A percentile compares a stretch with the other conserved stretches of the same genome.
These are phyloP conservation scores for Penicillium angulare DNA, from an alignment of 495 filamentous ascomycete genomes.

Conservation along the genomic window DNA sequence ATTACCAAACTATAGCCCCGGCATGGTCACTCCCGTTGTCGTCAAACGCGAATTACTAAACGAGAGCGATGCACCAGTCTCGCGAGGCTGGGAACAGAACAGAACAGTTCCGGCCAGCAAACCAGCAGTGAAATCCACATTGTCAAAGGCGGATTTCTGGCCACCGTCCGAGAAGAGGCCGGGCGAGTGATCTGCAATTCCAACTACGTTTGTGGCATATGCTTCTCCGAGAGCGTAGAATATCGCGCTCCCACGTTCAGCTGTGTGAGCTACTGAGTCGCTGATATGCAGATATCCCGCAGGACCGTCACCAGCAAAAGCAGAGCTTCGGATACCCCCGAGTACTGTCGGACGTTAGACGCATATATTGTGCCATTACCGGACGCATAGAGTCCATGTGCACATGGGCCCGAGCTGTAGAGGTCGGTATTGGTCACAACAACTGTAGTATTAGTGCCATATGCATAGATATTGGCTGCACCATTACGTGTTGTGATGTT, in stretches of 20 bases:
- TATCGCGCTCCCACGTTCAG: slow-evolving; percentile 12
- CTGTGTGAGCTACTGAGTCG: slow-evolving; percentile 13
- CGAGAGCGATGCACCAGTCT: not conserved
- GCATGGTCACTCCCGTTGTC: not conserved
- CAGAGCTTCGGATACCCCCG: slow-evolving; percentile 7
- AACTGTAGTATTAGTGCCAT: slow-evolving; percentile 6
- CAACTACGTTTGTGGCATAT: slow-evolving; percentile 4
- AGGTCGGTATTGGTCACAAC: slow-evolving; percentile 5
- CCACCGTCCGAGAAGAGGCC: slow-evolving; percentile 4
- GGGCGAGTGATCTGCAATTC: not conserved
- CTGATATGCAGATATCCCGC: slow-evolving; percentile 11
- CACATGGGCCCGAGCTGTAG: slow-evolving; percentile 14
- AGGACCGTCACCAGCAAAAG: slow-evolving; percentile 16
- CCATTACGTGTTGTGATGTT: slow-evolving; percentile 10
- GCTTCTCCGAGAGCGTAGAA: slow-evolving; percentile 8
- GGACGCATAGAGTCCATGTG: slow-evolving; percentile 9
- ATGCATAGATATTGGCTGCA: slow-evolving; percentile 7
- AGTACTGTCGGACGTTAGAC: slow-evolving; percentile 6
- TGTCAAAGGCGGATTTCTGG: not conserved
- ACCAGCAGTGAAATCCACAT: slow-evolving; percentile 4
- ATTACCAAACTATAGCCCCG: slow-evolving; percentile 9
- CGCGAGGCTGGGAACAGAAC: not conserved
- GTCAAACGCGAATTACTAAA: not conserved
- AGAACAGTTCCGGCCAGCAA: slow-evolving; percentile 5
- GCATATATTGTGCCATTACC: slow-evolving; percentile 11